phyloP scores from a whole-genome alignment of 805 yeast genomes.

The Candida insectalens region DNA sequence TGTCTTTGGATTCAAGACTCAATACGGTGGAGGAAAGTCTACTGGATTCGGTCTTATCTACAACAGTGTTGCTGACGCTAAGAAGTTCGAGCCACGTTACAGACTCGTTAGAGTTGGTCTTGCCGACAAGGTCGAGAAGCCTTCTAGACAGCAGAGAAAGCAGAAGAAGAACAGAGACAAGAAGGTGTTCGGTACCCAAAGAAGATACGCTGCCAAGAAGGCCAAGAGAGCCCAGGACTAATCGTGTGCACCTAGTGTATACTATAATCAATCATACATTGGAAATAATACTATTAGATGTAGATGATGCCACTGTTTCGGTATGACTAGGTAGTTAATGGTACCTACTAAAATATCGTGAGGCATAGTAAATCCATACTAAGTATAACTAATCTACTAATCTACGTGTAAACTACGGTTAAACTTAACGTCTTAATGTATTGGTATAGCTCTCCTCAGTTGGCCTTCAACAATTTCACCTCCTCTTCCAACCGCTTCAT shows the following conservation, averaged over 20 bases:
- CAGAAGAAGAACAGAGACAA: slow-evolving; percentile 99
- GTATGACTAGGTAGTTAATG: no score
- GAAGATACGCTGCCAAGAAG: slow-evolving; percentile 84
- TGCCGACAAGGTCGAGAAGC: slow-evolving; percentile 91
- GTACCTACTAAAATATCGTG: no score
- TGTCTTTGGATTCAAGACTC: slow-evolving; percentile 99
- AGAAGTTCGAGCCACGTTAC: slow-evolving; percentile 98
- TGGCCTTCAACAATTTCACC: slow-evolving; percentile 51
- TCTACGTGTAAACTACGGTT: no score
- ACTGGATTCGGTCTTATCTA: slow-evolving; percentile 98
- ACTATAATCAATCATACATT: no score
- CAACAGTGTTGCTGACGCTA: slow-evolving; percentile 96
- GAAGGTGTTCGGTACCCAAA: slow-evolving; percentile 98
- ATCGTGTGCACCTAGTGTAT: no score
- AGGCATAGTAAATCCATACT: no score
- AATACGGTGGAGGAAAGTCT: slow-evolving; percentile 99
- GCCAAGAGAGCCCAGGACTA: slow-evolving; percentile 88
- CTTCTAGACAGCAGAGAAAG: slow-evolving; percentile 99
- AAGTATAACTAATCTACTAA: no score
- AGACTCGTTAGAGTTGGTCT: slow-evolving; percentile 98
- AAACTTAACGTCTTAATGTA: no score
- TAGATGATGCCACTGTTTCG: no score
- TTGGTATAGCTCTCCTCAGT: no score
- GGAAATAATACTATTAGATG: no score
- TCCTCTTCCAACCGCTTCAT: slow-evolving; percentile 68